A percentile compares a stretch with the other conserved stretches of the same genome.
phyloP scores from a whole-genome alignment of 495 filamentous ascomycete genomes.

The Aspergillus heteromorphus region DNA sequence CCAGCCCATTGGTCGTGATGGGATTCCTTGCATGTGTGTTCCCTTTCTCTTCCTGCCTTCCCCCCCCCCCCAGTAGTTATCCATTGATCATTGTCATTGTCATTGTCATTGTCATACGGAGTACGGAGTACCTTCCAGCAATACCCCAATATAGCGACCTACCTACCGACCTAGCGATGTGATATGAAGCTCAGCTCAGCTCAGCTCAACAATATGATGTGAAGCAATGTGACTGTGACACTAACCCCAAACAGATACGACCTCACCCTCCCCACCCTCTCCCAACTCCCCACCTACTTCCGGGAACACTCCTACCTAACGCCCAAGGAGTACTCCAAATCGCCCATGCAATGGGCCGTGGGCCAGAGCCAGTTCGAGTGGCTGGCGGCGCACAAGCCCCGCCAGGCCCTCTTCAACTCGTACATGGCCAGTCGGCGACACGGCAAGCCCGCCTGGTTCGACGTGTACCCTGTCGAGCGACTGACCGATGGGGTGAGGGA shows the following conservation, averaged over 20 bases:
- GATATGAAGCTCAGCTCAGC: too few relatives aligned
- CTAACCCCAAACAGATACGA: constrained; percentile 26
- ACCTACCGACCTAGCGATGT: too few relatives aligned
- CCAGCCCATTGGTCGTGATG: constrained; percentile 33
- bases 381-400: constrained; percentile 24
- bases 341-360: constrained; percentile 37
- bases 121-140: too few relatives aligned
- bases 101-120: too few relatives aligned
- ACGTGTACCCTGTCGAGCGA: constrained; percentile 29
- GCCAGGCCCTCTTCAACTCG: constrained; percentile 34
- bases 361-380: constrained; percentile 40
- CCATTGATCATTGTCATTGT: too few relatives aligned
- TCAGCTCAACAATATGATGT: too few relatives aligned
- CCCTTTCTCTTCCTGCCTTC: too few relatives aligned
- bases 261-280: constrained; percentile 32
- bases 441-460: constrained; percentile 33
- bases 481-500: constrained; percentile 16
- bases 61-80: not conserved
- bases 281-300: constrained; percentile 30
- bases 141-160: not conserved
- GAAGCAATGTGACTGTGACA: not conserved
- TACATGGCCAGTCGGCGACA: constrained; percentile 37
- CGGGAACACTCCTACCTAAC: constrained; percentile 23
- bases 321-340: constrained; percentile 29
- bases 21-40: constrained; percentile 38